phyloP scores from a whole-genome alignment of 805 yeast genomes.

The Saturnispora sanitii region DNA sequence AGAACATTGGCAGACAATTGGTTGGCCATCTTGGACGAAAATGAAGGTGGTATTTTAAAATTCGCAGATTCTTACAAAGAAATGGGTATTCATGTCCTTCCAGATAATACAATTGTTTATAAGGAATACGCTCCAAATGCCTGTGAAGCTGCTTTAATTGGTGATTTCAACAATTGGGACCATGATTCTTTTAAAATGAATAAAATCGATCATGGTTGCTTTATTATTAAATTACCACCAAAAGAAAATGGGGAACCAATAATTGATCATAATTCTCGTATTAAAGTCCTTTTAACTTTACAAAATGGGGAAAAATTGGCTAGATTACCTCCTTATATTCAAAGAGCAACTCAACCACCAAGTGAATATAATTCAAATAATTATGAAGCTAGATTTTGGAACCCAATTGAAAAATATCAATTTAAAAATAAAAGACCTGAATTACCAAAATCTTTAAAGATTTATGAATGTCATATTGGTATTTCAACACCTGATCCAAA shows the following conservation, averaged over 20 bases:
- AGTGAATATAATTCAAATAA: constrained; percentile 36
- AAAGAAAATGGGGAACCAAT: constrained; percentile 41
- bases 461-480: constrained; percentile 94
- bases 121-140: constrained; percentile 93
- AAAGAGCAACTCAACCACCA: constrained; percentile 69
- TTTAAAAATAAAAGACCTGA: constrained; percentile 61
- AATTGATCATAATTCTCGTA: constrained; percentile 72
- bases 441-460: constrained; percentile 46
- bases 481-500: constrained; percentile 86
- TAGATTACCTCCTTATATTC: constrained; percentile 84
- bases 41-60: constrained; percentile 55
- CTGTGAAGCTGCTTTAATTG: constrained; percentile 60
- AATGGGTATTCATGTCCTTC: constrained; percentile 67
- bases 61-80: constrained; percentile 69
- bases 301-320: constrained; percentile 65
- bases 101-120: constrained; percentile 47
- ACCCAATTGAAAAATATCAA: constrained; percentile 48
- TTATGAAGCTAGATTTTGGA: constrained; percentile 92
- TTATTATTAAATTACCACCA: constrained; percentile 52
- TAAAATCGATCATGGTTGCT: constrained; percentile 62
- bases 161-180: constrained; percentile 88
- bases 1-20: constrained; percentile 57
- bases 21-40: constrained; percentile 41
- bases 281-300: constrained; percentile 57
- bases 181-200: constrained; percentile 43